These are phyloP conservation scores for Ceratocystis diversiconidia DNA, from an alignment of 2,329 filamentous ascomycete genomes.

Conservation along the genomic window DNA sequence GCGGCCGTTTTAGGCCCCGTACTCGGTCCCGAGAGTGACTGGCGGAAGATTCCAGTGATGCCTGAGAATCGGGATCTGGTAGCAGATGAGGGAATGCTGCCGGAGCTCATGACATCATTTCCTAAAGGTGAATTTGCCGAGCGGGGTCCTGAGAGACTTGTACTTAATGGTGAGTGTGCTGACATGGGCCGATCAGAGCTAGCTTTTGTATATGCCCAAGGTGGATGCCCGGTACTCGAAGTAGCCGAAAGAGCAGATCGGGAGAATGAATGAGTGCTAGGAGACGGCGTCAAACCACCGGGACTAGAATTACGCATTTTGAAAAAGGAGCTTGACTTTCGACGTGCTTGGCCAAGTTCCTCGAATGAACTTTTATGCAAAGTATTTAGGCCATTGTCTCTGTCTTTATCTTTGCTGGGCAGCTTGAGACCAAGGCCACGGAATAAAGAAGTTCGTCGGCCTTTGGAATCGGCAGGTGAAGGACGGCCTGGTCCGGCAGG, in stretches of 20 bases:
- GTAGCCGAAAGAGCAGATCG: background rate
- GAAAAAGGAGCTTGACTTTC: conserved; percentile 11
- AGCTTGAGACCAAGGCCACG: conserved; percentile 10
- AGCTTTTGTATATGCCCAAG: background rate
- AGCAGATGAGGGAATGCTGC: conserved; percentile 1
- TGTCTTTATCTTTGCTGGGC: background rate
- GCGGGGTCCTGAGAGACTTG: background rate
- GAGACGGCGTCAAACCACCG: background rate
- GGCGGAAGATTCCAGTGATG: conserved; percentile 9
- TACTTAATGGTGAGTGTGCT: background rate
- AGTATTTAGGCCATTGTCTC: background rate
- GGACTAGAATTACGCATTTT: conserved; percentile 3
- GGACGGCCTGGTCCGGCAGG: background rate
- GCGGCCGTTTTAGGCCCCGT: background rate
- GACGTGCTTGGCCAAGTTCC: background rate
- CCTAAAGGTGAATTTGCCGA: conserved; percentile 13
- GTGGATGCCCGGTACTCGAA: background rate
- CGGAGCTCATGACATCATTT: conserved; percentile 13
- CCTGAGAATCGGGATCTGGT: conserved; percentile 13
- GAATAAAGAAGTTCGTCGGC: conserved; percentile 1
- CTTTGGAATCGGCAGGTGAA: background rate
- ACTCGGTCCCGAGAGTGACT: background rate
- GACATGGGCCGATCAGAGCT: background rate
- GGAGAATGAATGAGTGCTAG: background rate
- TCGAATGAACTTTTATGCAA: background rate